Conservation (phyloP, 108 stramenopile genomes). For the Cyclotella atomus region DNA sequence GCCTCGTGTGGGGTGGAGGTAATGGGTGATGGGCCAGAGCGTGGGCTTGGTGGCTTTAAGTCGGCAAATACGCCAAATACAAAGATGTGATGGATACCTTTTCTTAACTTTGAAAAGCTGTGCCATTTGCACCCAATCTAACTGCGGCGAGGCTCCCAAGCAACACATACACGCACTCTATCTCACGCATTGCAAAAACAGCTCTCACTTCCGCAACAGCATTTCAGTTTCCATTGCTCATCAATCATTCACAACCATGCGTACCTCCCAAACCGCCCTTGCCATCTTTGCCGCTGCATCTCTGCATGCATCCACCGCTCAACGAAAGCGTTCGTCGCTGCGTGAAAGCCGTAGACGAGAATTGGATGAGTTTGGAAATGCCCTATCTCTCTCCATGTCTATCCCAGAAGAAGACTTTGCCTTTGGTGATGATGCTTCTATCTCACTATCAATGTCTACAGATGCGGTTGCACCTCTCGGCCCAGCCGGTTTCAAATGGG, state of each 20-base stretch:
- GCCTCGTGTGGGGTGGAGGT: neutral
- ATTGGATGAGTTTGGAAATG: constrained; percentile 2
- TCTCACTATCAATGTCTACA: neutral
- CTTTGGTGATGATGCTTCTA: neutral
- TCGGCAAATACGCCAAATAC: neutral
- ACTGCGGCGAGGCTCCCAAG: no score
- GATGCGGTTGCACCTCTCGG: no score
- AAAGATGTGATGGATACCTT: neutral
- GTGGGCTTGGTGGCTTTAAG: neutral
- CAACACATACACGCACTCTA: no score
- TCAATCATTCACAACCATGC: no score
- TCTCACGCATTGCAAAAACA: no score
- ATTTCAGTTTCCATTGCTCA: no score
- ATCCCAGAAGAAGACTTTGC: neutral
- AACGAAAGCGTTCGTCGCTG: neutral
- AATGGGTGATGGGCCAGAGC: neutral
- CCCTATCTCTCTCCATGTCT: constrained; percentile 2
- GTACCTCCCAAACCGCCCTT: neutral
- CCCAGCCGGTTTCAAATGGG: no score
- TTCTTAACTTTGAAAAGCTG: neutral
- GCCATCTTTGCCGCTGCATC: neutral
- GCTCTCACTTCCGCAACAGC: no score
- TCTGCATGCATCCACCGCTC: neutral
- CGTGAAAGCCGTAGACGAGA: neutral
- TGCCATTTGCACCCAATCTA: neutral